Percentiles rank a stretch among this genome's conserved stretches.
Evolutionary conservation across 306 rosid species (phyloP).

Genomic region (Nissolia schottii): DNA sequence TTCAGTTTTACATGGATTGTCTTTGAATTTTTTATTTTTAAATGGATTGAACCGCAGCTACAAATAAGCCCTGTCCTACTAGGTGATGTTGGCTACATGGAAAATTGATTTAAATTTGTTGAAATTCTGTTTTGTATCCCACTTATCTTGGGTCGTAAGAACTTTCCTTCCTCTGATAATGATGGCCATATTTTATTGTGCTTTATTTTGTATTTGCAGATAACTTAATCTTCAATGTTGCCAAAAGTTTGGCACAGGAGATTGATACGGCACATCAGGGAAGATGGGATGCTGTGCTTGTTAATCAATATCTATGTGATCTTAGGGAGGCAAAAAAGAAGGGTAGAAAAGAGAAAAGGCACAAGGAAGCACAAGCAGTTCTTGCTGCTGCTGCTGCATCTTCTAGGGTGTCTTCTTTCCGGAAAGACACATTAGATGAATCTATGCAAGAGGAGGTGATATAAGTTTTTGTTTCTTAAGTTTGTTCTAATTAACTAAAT

Average conservation of each 20-base stretch:
- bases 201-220: conserved; percentile 50
- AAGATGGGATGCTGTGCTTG: conserved; percentile 91
- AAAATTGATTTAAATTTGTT: no score
- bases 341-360: conserved; percentile 90
- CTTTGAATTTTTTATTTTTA: no score
- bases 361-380: conserved; percentile 98
- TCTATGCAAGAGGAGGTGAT: conserved; percentile 56
- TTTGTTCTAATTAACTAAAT: neutral
- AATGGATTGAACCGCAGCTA: no score
- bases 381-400: conserved; percentile 97
- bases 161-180: no score
- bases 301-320: conserved; percentile 66
- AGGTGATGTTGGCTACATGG: no score
- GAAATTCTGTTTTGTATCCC: neutral
- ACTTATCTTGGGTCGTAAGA: neutral
- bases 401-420: conserved; percentile 82
- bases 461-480: neutral
- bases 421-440: conserved; percentile 78
- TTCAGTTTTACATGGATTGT: conserved; percentile 13
- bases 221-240: conserved; percentile 51
- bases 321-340: conserved; percentile 92
- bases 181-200: neutral
- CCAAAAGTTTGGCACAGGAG: conserved; percentile 71
- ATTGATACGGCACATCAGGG: conserved; percentile 52
- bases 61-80: no score